Evolutionary conservation across 768 basidiomycete species (phyloP).

Genomic region (Lactarius akahatsu): DNA sequence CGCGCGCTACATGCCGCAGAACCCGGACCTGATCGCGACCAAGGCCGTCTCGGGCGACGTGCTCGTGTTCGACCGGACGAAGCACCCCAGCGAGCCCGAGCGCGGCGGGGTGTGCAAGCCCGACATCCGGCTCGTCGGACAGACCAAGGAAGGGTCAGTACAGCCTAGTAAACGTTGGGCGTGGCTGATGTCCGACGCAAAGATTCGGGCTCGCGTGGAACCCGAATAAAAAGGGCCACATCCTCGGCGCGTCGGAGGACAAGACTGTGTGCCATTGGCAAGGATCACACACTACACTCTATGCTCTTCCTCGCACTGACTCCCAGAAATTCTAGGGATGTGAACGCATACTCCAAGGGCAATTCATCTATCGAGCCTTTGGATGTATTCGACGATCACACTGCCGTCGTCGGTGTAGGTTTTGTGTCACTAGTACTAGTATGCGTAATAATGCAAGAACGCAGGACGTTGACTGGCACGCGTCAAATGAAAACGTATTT

Average conservation of each 20-base stretch:
- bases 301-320: constrained; percentile 11
- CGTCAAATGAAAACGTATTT: constrained; percentile 76
- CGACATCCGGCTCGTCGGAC: constrained; percentile 87
- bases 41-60: constrained; percentile 92
- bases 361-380: constrained; percentile 83
- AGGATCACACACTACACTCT: background rate
- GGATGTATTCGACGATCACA: constrained; percentile 82
- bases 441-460: background rate
- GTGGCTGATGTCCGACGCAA: constrained; percentile 9
- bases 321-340: constrained; percentile 61
- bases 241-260: constrained; percentile 93
- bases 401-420: constrained; percentile 87
- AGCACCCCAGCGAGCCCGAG: constrained; percentile 92
- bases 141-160: constrained; percentile 87
- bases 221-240: constrained; percentile 74
- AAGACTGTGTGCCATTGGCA: constrained; percentile 95
- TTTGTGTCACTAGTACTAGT: background rate
- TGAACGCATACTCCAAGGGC: constrained; percentile 81
- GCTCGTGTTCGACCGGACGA: constrained; percentile 93
- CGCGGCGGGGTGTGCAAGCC: constrained; percentile 82
- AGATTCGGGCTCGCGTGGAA: constrained; percentile 97
- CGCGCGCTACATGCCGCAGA: constrained; percentile 99
- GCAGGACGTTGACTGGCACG: constrained; percentile 97
- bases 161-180: background rate
- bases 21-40: constrained; percentile 94